These are phyloP conservation scores for Curvularia verruculosa DNA, from an alignment of 2,329 filamentous ascomycete species.

Conservation along the genomic window DNA sequence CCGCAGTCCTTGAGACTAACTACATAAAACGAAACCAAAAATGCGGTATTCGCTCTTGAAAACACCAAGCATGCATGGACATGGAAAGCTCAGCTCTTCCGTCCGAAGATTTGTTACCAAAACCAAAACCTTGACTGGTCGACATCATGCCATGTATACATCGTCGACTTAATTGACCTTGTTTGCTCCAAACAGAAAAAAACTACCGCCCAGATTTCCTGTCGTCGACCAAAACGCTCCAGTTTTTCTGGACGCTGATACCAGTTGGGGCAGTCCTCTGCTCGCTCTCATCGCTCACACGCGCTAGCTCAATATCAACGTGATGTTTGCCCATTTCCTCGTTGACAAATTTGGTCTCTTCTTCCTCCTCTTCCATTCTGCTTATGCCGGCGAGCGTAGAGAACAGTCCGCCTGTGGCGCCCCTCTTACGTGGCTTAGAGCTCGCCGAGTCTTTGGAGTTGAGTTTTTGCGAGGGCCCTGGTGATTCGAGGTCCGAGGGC, in stretches of 20 bases:
- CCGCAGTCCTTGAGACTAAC: neutral
- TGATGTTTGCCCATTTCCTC: conserved; percentile 16
- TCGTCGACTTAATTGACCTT: neutral
- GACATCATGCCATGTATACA: neutral
- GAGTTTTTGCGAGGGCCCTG: conserved; percentile 4
- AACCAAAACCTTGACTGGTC: neutral
- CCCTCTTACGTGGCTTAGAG: conserved; percentile 25
- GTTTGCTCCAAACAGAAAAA: neutral
- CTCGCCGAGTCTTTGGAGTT: neutral
- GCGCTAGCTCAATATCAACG: conserved; percentile 14
- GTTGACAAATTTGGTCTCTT: conserved; percentile 23
- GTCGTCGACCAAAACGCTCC: conserved; percentile 16
- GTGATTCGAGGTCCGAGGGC: conserved; percentile 17
- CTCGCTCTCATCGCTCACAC: conserved; percentile 14
- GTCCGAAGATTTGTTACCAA: neutral
- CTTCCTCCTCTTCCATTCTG: conserved; percentile 26
- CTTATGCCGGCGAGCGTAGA: conserved; percentile 27
- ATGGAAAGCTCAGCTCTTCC: neutral
- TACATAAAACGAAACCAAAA: neutral
- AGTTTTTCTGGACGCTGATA: conserved; percentile 15
- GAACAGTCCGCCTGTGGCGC: conserved; percentile 29
- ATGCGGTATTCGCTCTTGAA: neutral
- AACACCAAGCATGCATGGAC: neutral
- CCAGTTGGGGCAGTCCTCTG: conserved; percentile 3
- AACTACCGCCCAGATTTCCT: conserved; percentile 1